Base-by-base conservation (phyloP, 2,329 filamentous ascomycete genomes). In the Fusarium hostae region DNA sequence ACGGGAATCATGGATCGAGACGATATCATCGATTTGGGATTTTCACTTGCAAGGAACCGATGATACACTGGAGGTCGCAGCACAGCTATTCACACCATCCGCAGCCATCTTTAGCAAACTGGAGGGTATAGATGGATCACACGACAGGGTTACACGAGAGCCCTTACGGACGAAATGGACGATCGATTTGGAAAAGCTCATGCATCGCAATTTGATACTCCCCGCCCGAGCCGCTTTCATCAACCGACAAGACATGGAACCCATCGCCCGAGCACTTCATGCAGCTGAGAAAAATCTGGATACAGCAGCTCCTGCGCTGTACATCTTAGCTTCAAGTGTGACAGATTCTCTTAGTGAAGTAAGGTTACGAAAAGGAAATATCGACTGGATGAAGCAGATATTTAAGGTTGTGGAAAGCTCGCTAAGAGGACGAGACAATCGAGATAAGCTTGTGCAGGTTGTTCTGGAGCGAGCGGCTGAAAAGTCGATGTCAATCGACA, bases 151-250 rank as follows among this genome's bases (percentile, higher is more conserved):
- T 1, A 57, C 70, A 24, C 56, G 47, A 26, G 75, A 76, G 40
- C 30, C 44, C 26, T 34, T 57, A 37, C 80, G 57, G 71, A 67
- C 37, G 48, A 71, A 44, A 72, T 90, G 88, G 88, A 77, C 79
- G 3, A 75, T 76, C 6, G 84, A 86, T 45, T 77, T 89, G 2
- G 82, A 84, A 54, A 81, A 77, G 5, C 86, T 89, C 52, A 79
- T 89, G 72, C 83, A 84, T 47, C 82, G 82, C 35, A 86, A 84
- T 71, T 79, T 90, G 60, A 83, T 89, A 48, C 81, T 87, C 4
- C 87, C 87, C 1, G 84, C 85, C 2, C 83, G 85, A 62, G 81
- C 84, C 3, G 78, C 80, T 2, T 89, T 86, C 62, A 68, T 86
- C 20, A 83, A 81, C 60, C 81, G 80, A 26, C 80, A 80, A 41